Conservation (phyloP, 345 rosid species). For the Populus tremula region DNA sequence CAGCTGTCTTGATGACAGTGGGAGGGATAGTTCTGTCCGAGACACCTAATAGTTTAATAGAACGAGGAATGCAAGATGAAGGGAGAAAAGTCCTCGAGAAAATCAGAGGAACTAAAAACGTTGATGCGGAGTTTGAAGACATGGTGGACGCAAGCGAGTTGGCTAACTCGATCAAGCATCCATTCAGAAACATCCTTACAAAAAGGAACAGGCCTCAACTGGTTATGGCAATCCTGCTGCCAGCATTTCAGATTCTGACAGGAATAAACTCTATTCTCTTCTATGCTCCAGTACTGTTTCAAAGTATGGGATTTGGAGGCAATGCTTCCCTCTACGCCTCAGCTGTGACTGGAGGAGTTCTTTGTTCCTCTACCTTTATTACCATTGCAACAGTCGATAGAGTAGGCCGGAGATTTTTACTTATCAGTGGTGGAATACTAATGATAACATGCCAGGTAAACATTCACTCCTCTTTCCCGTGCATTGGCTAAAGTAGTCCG, state of each 20-base stretch:
- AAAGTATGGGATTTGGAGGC: slow-evolving; percentile 81
- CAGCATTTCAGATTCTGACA: slow-evolving; percentile 81
- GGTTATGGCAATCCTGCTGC: slow-evolving; percentile 80
- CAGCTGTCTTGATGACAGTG: slow-evolving; percentile 73
- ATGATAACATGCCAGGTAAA: slow-evolving; percentile 80
- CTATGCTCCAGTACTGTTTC: slow-evolving; percentile 89
- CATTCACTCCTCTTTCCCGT: neutral
- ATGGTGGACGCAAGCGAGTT: slow-evolving; percentile 83
- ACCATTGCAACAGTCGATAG: slow-evolving; percentile 74
- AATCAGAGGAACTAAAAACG: slow-evolving; percentile 69
- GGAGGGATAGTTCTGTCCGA: slow-evolving; percentile 78
- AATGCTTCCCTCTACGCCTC: slow-evolving; percentile 84
- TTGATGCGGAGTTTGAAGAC: slow-evolving; percentile 78
- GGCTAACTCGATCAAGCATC: slow-evolving; percentile 79
- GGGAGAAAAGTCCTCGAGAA: slow-evolving; percentile 66
- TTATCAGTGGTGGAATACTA: slow-evolving; percentile 81
- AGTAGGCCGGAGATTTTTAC: slow-evolving; percentile 70
- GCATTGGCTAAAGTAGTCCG: neutral
- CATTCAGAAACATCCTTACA: slow-evolving; percentile 74
- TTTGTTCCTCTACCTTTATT: slow-evolving; percentile 70
- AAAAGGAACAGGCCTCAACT: slow-evolving; percentile 75
- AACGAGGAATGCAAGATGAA: slow-evolving; percentile 51
- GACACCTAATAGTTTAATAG: slow-evolving; percentile 88
- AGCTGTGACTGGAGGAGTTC: slow-evolving; percentile 93
- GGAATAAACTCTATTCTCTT: slow-evolving; percentile 93